A percentile compares a stretch with the other conserved stretches of the same genome.
Conservation (phyloP, 164 flowering plant species). For the Protea cynaroides region DNA sequence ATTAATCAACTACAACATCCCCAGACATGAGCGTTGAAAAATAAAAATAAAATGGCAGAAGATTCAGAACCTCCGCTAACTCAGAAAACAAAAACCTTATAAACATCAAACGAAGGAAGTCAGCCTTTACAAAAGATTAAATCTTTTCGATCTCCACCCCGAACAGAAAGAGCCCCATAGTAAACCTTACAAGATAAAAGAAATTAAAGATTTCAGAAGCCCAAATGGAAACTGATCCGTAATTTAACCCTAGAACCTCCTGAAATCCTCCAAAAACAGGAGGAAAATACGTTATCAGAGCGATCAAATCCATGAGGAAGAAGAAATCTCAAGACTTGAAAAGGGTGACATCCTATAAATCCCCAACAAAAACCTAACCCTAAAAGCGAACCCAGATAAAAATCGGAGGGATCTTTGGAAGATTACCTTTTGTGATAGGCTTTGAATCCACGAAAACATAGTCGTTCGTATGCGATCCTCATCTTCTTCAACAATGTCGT, state of each 20-base stretch:
- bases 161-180: slow-evolving; percentile 1
- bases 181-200: not conserved
- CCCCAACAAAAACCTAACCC: not conserved
- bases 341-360: not conserved
- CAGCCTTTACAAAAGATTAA: slow-evolving; percentile 7
- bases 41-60: not conserved
- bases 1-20: slow-evolving; percentile 16
- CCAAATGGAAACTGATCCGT: slow-evolving; percentile 23
- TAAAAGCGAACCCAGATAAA: not conserved
- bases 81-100: slow-evolving; percentile 4
- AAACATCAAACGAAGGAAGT: slow-evolving; percentile 1
- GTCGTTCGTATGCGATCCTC: slow-evolving; percentile 16
- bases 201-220: not conserved
- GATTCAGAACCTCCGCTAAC: not conserved
- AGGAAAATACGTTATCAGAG: slow-evolving; percentile 30
- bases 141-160: slow-evolving; percentile 4
- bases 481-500: slow-evolving; percentile 20
- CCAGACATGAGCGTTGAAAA: slow-evolving; percentile 12
- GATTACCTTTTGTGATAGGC: slow-evolving; percentile 38
- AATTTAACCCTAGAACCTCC: slow-evolving; percentile 38
- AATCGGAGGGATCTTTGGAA: slow-evolving; percentile 12
- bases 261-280: slow-evolving; percentile 44
- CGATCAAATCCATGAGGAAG: slow-evolving; percentile 27
- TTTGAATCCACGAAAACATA: slow-evolving; percentile 20
- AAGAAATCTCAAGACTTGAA: slow-evolving; percentile 2